phyloP scores from a whole-genome alignment of 352 stramenopile genomes.

The Phytophthora europaea region DNA sequence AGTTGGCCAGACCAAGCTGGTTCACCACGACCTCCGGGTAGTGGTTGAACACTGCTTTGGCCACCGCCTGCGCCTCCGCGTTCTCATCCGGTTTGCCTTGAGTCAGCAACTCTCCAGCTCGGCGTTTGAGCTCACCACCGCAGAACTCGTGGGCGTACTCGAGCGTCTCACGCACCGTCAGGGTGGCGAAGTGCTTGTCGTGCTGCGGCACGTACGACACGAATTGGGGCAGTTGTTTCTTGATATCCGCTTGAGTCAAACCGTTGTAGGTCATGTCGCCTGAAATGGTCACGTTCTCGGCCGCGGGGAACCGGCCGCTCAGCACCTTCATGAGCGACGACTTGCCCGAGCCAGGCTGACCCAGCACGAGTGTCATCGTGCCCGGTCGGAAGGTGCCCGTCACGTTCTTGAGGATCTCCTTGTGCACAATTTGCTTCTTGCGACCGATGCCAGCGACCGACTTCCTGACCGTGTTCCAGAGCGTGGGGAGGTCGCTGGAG shows the following conservation, averaged over 20 bases:
- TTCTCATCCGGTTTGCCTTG: slow-evolving; percentile 37
- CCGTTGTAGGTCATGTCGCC: slow-evolving; percentile 57
- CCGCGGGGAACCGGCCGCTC: slow-evolving; percentile 43
- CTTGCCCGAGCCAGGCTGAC: slow-evolving; percentile 48
- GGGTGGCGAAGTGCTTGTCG: slow-evolving; percentile 58
- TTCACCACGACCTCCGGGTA: slow-evolving; percentile 53
- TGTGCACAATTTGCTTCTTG: slow-evolving; percentile 41
- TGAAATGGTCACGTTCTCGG: slow-evolving; percentile 46
- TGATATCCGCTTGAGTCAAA: slow-evolving; percentile 30
- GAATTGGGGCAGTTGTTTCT: slow-evolving; percentile 51
- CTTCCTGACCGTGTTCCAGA: slow-evolving; percentile 57
- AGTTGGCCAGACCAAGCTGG: slow-evolving; percentile 59
- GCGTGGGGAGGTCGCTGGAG: slow-evolving; percentile 48
- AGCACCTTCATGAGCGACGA: slow-evolving; percentile 58
- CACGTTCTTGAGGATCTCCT: slow-evolving; percentile 51
- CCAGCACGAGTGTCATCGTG: slow-evolving; percentile 50
- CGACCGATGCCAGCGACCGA: slow-evolving; percentile 35
- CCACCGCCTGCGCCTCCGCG: slow-evolving; percentile 12
- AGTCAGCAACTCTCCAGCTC: slow-evolving; percentile 40
- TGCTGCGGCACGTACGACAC: slow-evolving; percentile 58
- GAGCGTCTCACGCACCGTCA: slow-evolving; percentile 68
- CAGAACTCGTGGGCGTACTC: slow-evolving; percentile 55
- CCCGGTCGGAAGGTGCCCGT: slow-evolving; percentile 43
- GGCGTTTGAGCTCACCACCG: slow-evolving; percentile 38
- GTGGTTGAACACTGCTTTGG: slow-evolving; percentile 15